Evolutionary conservation across 2,329 filamentous ascomycete species (phyloP), one percentile per base, ranked within the genome.

Genomic region (Xylariales sp.): DNA sequence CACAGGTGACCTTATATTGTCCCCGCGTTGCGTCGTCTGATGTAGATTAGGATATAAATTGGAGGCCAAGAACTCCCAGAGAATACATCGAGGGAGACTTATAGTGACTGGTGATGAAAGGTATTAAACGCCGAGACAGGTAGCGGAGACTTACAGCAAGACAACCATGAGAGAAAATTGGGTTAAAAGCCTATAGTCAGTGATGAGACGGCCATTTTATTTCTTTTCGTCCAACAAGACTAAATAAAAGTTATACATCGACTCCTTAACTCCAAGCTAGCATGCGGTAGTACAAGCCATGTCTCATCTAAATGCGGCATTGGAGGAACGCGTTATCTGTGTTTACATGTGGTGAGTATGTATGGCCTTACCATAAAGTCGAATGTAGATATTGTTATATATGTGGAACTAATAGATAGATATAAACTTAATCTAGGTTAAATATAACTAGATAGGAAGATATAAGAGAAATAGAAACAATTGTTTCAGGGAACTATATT

Each of bases 241-340:
- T 30, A 34, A 43, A 23, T 23, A 23, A 23, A 23, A 23, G 5
- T 52, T 45, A 18, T 34, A 36, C 16, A 45, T 46, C 28, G 18
- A n/a, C 52, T 30, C 4, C 10, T 43, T 18, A n/a, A n/a, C 52
- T 43, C 23, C n/a, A 3, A 34, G 16, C 16, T 46, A 9, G 32
- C n/a, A 5, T 14, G 32, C 41, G 18, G 50, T 32, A 30, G 14
- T 32, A 62, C 34, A 48, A 62, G 32, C 28, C 23, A 46, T 62
- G 60, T 62, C 60, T 55, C 50, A 49, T 41, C 16, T 36, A 16
- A 53, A 48, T 48, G 50, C 50, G 1, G 23, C 23, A 23, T 23
- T 23, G 23, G 23, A 23, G 23, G 36, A 39, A 39, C 12, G 36
- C 36, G 36, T 8, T 39, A 39, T 39, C 36, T 39, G 36, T 41